Evolutionary conservation across 106 monocot species (phyloP), one percentile per base, ranked within the genome.

Genomic region (Dactylorhiza incarnata): DNA sequence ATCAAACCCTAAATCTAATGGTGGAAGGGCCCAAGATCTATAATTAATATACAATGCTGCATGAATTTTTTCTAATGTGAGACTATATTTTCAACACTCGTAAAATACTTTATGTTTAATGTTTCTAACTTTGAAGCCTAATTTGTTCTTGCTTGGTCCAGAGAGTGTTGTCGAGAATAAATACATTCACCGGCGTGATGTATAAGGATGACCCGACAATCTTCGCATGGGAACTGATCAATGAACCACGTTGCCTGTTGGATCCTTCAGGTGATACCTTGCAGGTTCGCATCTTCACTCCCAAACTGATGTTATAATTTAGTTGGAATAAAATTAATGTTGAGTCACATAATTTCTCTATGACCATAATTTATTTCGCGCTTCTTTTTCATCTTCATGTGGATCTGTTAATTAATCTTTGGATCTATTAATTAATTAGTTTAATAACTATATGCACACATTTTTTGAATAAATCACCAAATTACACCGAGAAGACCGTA

Each of bases 191-290:
- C 1, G 85, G 86, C 54, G 46, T 88, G 49, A 79, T 80, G 26
- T 95, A 95, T 78, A 95, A 86, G 77, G 87, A 95, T 56, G 95
- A 92, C 78, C 92, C 92, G 5, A 95, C 95, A 10, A 92, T 95
- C 51, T 85, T 95, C 37, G 87, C 90, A n/a, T 95, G 95, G 95
- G 92, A 95, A 86, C 65, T 95, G 77, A 95, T 95, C 53, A 92
- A 95, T 75, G 95, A 95, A 48, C 92, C 95, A 29, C 86, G 76
- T 16, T 92, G 95, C 78, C 84, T 53, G 0, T 95, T 89, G 25
- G 95, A 95, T 90, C 95, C 92, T 45, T 88, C 89, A 0, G 92
- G 92, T 22, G 89, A 95, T 69, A 86, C 74, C 44, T 78, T 95
- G 44, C 95, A 95, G 91, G 91, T 90, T 9, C 68, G 19, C 29